Percentiles rank a stretch among this genome's conserved stretches.
Evolutionary conservation across 192 early-diverging fungal genomes (phyloP).

Genomic region (Spizellomyces punctatus): DNA sequence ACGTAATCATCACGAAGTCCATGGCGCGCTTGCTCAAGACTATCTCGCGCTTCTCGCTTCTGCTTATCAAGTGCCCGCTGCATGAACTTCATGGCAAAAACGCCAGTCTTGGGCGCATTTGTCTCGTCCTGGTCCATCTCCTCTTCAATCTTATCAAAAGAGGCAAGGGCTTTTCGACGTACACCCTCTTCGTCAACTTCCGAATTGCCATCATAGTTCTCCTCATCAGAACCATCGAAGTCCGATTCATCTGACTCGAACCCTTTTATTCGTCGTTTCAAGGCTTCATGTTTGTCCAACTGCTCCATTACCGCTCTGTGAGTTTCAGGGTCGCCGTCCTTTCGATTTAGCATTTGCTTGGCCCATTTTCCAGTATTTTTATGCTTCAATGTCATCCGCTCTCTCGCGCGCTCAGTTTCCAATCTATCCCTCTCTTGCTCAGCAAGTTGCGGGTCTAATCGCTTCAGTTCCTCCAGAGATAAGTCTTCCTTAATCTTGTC

Average conservation of each 20-base stretch:
- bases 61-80: conserved; percentile 63
- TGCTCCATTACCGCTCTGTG: conserved; percentile 86
- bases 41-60: conserved; percentile 34
- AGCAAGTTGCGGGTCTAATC: conserved; percentile 69
- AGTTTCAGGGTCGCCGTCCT: conserved; percentile 44
- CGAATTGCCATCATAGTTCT: conserved; percentile 53
- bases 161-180: not conserved
- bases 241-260: conserved; percentile 55
- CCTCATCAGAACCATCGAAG: conserved; percentile 63
- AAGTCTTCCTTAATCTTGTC: conserved; percentile 31
- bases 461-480: conserved; percentile 51
- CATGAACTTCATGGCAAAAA: conserved; percentile 99
- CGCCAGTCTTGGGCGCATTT: conserved; percentile 64
- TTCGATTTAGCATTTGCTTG: conserved; percentile 65
- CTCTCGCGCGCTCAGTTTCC: conserved; percentile 81
- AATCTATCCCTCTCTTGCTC: conserved; percentile 66
- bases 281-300: conserved; percentile 72
- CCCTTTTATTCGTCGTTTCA: conserved; percentile 83
- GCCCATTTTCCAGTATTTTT: conserved; percentile 98
- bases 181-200: conserved; percentile 25
- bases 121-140: conserved; percentile 38
- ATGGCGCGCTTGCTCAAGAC: conserved; percentile 15
- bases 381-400: conserved; percentile 91
- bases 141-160: conserved; percentile 52
- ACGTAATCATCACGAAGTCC: conserved; percentile 20